Evolutionary conservation across 2,329 filamentous ascomycete species (phyloP).

Genomic region (Thelonectria discophora): DNA sequence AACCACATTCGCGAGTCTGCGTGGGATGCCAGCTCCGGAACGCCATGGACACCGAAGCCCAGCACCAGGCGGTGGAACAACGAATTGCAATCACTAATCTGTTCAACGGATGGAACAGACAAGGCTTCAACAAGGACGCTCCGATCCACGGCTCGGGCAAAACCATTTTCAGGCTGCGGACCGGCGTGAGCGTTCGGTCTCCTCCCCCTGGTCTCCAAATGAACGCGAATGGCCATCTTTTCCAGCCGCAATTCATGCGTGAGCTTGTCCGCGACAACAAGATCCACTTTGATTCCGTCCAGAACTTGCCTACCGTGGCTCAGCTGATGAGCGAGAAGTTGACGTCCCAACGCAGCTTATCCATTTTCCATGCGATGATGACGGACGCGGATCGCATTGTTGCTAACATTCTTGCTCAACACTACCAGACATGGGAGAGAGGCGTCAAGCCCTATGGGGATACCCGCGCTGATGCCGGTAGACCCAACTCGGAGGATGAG

Average conservation of each 20-base stretch:
- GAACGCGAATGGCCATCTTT: slow-evolving; percentile 24
- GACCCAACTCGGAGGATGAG: slow-evolving; percentile 24
- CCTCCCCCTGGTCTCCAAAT: slow-evolving; percentile 10
- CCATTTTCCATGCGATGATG: slow-evolving; percentile 25
- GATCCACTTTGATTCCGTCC: slow-evolving; percentile 42
- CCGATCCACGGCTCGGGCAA: slow-evolving; percentile 36
- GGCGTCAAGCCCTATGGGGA: background rate
- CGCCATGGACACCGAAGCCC: slow-evolving; percentile 42
- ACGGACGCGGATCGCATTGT: slow-evolving; percentile 35
- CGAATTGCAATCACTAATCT: slow-evolving; percentile 31
- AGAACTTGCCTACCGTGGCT: slow-evolving; percentile 40
- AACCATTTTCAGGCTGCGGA: slow-evolving; percentile 35
- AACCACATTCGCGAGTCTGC: slow-evolving; percentile 38
- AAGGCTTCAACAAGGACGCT: slow-evolving; percentile 45
- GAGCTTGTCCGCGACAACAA: slow-evolving; percentile 42
- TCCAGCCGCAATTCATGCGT: slow-evolving; percentile 9
- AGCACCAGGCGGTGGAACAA: slow-evolving; percentile 42
- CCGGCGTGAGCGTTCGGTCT: slow-evolving; percentile 24
- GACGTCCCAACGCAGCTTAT: background rate
- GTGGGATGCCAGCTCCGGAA: slow-evolving; percentile 44
- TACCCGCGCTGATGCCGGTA: slow-evolving; percentile 2
- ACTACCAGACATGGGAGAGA: background rate
- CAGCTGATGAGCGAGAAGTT: slow-evolving; percentile 22
- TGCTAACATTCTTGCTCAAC: slow-evolving; percentile 7
- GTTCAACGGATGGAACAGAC: slow-evolving; percentile 40